Conservation (phyloP, 768 basidiomycete genomes). For the Termitomyces sp. region DNA sequence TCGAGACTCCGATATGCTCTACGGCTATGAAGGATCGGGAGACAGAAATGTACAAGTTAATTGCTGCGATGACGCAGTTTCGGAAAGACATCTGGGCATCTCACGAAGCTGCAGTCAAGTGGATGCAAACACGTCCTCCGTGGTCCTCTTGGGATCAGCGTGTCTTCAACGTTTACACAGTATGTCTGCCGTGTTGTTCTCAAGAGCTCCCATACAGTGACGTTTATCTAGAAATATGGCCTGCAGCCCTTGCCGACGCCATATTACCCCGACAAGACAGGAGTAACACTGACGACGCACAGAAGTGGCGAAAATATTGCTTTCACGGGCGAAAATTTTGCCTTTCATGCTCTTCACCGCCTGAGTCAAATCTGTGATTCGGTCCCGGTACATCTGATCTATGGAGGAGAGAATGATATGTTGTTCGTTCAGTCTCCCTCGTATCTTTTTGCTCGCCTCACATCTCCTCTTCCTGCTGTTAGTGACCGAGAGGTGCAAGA, state of each 20-base stretch:
- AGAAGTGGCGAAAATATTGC: conserved; percentile 25
- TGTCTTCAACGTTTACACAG: conserved; percentile 25
- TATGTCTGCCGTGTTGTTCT: conserved; percentile 10
- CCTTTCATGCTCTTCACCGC: conserved; percentile 25
- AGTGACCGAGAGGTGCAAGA: conserved; percentile 27
- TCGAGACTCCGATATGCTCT: conserved; percentile 26
- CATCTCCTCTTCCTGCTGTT: neutral
- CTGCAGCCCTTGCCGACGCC: conserved; percentile 27
- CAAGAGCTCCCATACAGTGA: neutral
- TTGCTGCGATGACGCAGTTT: conserved; percentile 23
- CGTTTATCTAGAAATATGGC: conserved; percentile 24
- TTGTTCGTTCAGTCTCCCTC: conserved; percentile 22
- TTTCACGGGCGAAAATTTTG: conserved; percentile 23
- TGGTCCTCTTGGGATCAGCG: conserved; percentile 27
- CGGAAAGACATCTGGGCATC: conserved; percentile 27
- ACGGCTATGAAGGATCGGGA: conserved; percentile 21
- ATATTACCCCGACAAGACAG: conserved; percentile 26
- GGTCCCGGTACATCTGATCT: conserved; percentile 30
- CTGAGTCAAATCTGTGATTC: conserved; percentile 27
- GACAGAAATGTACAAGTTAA: conserved; percentile 26
- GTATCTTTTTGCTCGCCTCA: neutral
- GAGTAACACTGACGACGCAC: conserved; percentile 28
- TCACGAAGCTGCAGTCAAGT: conserved; percentile 22
- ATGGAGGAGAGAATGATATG: conserved; percentile 29
- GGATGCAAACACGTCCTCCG: conserved; percentile 24